These are phyloP conservation scores for Neofusicoccum parvum DNA, from an alignment of 2,329 filamentous ascomycete genomes.

Conservation along the genomic window DNA sequence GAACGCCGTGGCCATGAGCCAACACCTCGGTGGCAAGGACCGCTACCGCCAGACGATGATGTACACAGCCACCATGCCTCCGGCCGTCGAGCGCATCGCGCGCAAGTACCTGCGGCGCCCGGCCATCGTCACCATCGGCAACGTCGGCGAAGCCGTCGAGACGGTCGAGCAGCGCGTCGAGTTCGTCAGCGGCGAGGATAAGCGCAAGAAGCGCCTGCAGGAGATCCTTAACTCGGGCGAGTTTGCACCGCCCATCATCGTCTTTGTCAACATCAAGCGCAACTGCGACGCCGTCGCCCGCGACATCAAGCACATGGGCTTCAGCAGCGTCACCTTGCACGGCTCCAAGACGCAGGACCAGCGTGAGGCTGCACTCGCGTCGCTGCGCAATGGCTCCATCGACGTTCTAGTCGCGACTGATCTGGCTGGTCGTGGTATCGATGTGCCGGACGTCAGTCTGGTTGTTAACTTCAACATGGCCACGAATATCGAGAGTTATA, in stretches of 20 bases:
- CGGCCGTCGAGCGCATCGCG: slow-evolving; percentile 91
- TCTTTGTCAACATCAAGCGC: slow-evolving; percentile 99
- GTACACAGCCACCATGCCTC: slow-evolving; percentile 99
- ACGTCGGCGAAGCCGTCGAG: slow-evolving; percentile 92
- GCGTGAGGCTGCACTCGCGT: slow-evolving; percentile 85
- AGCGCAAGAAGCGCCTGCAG: slow-evolving; percentile 91
- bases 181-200: slow-evolving; percentile 87
- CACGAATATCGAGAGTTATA: slow-evolving; percentile 97
- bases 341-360: slow-evolving; percentile 97
- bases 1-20: slow-evolving; percentile 80
- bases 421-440: slow-evolving; percentile 94
- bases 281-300: slow-evolving; percentile 95
- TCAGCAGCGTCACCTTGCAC: slow-evolving; percentile 86
- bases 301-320: slow-evolving; percentile 93
- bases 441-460: slow-evolving; percentile 89
- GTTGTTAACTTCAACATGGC: slow-evolving; percentile 99
- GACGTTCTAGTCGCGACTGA: slow-evolving; percentile 95
- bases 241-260: slow-evolving; percentile 89
- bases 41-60: slow-evolving; percentile 98
- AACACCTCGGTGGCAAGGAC: slow-evolving; percentile 72
- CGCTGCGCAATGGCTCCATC: slow-evolving; percentile 77
- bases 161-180: slow-evolving; percentile 98
- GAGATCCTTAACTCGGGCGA: slow-evolving; percentile 82
- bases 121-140: slow-evolving; percentile 92
- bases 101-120: slow-evolving; percentile 92